Percentiles rank a stretch among this genome's conserved stretches.
Evolutionary conservation across 257 asterid genomes (phyloP).

Genomic region (Capsicum rhomboideum): DNA sequence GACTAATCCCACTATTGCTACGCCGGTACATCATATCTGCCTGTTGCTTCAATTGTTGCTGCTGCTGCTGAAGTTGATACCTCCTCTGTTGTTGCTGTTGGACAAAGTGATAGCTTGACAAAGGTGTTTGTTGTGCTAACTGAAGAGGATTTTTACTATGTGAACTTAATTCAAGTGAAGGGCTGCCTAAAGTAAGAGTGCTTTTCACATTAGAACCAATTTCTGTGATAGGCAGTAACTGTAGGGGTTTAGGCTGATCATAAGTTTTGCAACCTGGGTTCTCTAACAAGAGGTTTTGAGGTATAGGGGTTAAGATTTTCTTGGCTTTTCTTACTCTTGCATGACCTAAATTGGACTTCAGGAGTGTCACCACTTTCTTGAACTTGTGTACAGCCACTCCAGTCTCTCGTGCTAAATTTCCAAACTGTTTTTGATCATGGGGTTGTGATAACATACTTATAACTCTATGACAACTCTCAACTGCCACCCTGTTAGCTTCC

Average conservation of each 20-base stretch:
- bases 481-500: slow-evolving; percentile 64
- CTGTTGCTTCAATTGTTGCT: slow-evolving; percentile 59
- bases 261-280: slow-evolving; percentile 27
- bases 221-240: slow-evolving; percentile 31
- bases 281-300: slow-evolving; percentile 56
- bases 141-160: slow-evolving; percentile 34
- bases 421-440: slow-evolving; percentile 39
- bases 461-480: slow-evolving; percentile 80
- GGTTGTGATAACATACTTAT: slow-evolving; percentile 47
- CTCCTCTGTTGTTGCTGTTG: slow-evolving; percentile 43
- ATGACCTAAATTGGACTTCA: slow-evolving; percentile 61
- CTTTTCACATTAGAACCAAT: slow-evolving; percentile 27
- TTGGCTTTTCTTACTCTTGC: slow-evolving; percentile 67
- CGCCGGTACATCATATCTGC: slow-evolving; percentile 46
- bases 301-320: slow-evolving; percentile 36
- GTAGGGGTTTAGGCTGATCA: slow-evolving; percentile 41
- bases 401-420: slow-evolving; percentile 52
- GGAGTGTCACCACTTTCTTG: slow-evolving; percentile 64
- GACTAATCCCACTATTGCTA: slow-evolving; percentile 66
- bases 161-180: slow-evolving; percentile 46
- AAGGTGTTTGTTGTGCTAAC: slow-evolving; percentile 29
- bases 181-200: slow-evolving; percentile 35
- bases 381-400: slow-evolving; percentile 62
- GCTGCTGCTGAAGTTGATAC: slow-evolving; percentile 52
- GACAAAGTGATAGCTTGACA: slow-evolving; percentile 30